Evolutionary conservation across 768 basidiomycete species (phyloP), one percentile per base, ranked within the genome.

Genomic region (Lactarius quietus): DNA sequence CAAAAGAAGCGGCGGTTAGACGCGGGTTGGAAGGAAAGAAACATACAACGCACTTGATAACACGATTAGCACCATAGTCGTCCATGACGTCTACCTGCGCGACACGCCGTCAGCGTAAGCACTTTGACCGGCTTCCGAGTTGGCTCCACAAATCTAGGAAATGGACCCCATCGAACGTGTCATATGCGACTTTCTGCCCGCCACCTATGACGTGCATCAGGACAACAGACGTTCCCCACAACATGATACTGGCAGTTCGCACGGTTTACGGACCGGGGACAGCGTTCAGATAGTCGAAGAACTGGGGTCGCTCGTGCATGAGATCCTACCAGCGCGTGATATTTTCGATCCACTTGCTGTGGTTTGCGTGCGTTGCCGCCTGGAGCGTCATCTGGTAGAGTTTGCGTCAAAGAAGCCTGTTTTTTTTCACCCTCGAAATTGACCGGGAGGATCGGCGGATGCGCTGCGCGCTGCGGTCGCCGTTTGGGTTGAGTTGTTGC

Each of bases 31-130:
- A n/a, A n/a, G n/a, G n/a, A n/a, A n/a, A n/a, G n/a, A 12, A n/a
- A n/a, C n/a, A n/a, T n/a, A n/a, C n/a, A n/a, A 31, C 82, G 41
- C 63, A 91, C 94, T 94, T n/a, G 97, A 94, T n/a, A 99, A 84
- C 23, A 98, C 96, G 64, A 99, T 90, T 65, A 99, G 81, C 3
- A 98, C 95, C 92, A 73, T 95, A 97, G 63, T 97, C 94, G 75
- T 98, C 96, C 62, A 99, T 83, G 20, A 99, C 96, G n/a, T n/a
- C n/a, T n/a, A n/a, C n/a, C n/a, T n/a, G n/a, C n/a, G n/a, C n/a
- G n/a, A n/a, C n/a, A n/a, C 69, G 96, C 93, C 51, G 90, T n/a
- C 29, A 98, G 77, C 15, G 89, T 89, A 64, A 99, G n/a, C n/a
- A n/a, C n/a, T n/a, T 93, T 31, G n/a, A n/a, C n/a, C n/a, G n/a